A percentile compares a stretch with the other conserved stretches of the same genome.
Evolutionary conservation across 371 early-diverging fungal species (phyloP).

Genomic region (Mortierella sp.): DNA sequence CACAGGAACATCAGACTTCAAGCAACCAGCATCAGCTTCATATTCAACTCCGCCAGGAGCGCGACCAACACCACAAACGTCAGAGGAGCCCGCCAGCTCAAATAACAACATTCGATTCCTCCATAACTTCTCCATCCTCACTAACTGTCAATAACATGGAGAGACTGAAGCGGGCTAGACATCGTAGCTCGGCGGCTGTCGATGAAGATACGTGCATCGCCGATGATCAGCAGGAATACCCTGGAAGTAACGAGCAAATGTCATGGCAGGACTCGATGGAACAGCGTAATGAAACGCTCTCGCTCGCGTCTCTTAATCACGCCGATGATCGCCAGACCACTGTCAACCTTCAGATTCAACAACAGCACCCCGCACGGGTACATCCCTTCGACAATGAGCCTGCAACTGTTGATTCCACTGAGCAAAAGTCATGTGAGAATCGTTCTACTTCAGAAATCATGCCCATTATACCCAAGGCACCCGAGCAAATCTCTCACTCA

Average conservation of each 20-base stretch:
- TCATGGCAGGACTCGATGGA: constrained; percentile 15
- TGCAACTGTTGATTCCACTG: neutral
- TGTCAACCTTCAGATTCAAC: neutral
- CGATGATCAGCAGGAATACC: neutral
- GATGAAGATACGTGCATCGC: neutral
- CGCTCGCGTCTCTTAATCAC: neutral
- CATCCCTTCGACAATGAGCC: constrained; percentile 34
- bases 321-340: neutral
- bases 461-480: constrained; percentile 9
- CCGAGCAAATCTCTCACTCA: neutral
- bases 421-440: neutral
- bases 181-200: constrained; percentile 1
- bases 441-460: neutral
- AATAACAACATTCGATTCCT: constrained; percentile 13
- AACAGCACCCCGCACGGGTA: constrained; percentile 18
- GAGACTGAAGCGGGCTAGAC: constrained; percentile 35
- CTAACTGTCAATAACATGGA: constrained; percentile 17
- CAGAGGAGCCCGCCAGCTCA: constrained; percentile 42
- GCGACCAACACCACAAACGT: constrained; percentile 36
- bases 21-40: constrained; percentile 17
- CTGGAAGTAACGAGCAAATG: neutral
- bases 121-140: constrained; percentile 15
- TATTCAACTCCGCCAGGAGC: constrained; percentile 16
- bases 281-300: neutral
- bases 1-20: neutral